phyloP scores from a whole-genome alignment of 495 filamentous ascomycete genomes.

The Hyaloscypha finlandica region DNA sequence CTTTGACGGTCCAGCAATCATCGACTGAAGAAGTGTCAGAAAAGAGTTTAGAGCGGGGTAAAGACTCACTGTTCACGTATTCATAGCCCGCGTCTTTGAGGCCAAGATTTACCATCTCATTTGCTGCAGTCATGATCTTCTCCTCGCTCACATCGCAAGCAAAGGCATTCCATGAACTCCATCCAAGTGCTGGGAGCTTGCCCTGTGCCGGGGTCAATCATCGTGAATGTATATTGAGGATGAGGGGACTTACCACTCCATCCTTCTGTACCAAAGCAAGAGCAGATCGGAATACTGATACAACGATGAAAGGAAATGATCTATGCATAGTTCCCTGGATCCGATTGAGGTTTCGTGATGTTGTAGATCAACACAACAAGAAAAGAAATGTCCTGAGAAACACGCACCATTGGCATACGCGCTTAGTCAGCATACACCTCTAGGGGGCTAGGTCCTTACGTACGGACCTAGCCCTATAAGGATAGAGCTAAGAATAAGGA shows the following conservation, averaged over 20 bases:
- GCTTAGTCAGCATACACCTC: too few species aligned
- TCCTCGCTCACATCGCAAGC: constrained; percentile 49
- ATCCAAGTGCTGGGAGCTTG: constrained; percentile 29
- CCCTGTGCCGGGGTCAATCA: constrained; percentile 6
- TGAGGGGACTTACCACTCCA: constrained; percentile 1
- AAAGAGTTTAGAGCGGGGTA: neutral
- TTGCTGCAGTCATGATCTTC: constrained; percentile 47
- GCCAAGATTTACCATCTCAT: constrained; percentile 49
- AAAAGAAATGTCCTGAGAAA: too few species aligned
- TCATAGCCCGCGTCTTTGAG: constrained; percentile 66
- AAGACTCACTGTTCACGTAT: constrained; percentile 48
- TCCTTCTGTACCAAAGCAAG: constrained; percentile 7
- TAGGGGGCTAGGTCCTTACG: too few species aligned
- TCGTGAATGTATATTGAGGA: neutral
- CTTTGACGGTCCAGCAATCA: constrained; percentile 62
- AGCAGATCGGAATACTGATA: neutral
- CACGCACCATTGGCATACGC: too few species aligned
- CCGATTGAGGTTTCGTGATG: too few species aligned
- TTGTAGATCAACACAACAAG: too few species aligned
- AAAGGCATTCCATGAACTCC: constrained; percentile 55
- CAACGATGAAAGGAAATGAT: neutral
- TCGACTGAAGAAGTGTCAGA: constrained; percentile 45
- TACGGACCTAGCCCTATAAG: too few species aligned
- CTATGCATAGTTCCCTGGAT: neutral
- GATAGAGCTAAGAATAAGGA: too few species aligned